Evolutionary conservation across 2,329 filamentous ascomycete genomes (phyloP), one percentile per base, ranked within the genome.

Genomic region (Balansia obtecta): DNA sequence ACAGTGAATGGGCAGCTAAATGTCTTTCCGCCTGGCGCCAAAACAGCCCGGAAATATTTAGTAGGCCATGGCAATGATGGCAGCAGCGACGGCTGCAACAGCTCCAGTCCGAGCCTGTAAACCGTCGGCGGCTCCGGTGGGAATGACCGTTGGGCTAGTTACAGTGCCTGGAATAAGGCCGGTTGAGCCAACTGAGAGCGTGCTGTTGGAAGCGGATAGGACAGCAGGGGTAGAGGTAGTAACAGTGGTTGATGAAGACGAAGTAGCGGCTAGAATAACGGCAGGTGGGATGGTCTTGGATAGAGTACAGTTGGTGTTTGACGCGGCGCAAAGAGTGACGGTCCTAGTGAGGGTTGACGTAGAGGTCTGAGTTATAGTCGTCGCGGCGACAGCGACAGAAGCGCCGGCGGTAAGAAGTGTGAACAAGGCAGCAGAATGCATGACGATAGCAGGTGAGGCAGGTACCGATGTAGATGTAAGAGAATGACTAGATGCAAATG

Each of bases 251-350:
- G 11, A 16, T 30, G 38, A 27, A 30, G 42, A n/a, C 37, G 54
- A 45, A 20, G 49, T 49, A 20, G 49, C 50, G 20, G 53, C 46
- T 11, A 51, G 68, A 58, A 65, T 60, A n/a, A 34, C 15, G 41
- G 54, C 51, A 48, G 58, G 53, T 27, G 48, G 40, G 42, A 57
- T 57, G 20, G 62, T 58, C 50, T 64, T 61, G 52, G 55, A 54
- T 39, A 57, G 47, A 50, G 71, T 70, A 68, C 72, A 74, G 62
- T 71, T 64, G 54, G 66, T 63, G 54, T 67, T 63, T 11, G 63
- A 64, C 42, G 71, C 67, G 60, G 69, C 66, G 67, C 73, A 74
- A 58, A 64, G 57, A 51, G 73, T 76, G 60, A 76, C 65, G 60
- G 72, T 76, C 55, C 71, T 52, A 47, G 68, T 69, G 56, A 60